Evolutionary conservation across 805 yeast species (phyloP), one percentile per base, ranked within the genome.

Genomic region (Candida chilensis): DNA sequence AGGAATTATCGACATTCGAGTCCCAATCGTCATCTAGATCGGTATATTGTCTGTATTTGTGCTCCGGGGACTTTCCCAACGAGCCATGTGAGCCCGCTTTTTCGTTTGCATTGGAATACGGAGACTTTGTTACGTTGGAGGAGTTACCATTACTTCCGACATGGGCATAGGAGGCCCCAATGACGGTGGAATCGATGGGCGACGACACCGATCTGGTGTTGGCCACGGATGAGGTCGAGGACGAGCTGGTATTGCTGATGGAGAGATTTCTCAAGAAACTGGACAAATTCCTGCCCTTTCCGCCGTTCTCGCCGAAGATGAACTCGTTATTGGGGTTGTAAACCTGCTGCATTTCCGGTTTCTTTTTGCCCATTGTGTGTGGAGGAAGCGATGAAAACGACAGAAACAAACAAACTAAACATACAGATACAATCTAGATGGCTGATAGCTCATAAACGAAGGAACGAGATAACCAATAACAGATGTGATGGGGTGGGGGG

Each of bases 11-110:
- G 9, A 90, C 41, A 13, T 54, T 64, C 13, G 73, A 94, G 50
- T 86, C 90, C 96, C 96, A 87, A 52, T 86, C 96, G 42, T 83
- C 94, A 49, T 87, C 95, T 34, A 78, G 58, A 47, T 87, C 95
- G 27, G 75, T 61, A 46, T 78, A 80, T 33, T 54, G 28, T 28
- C 37, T 48, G 9, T 10, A 5, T 25, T 8, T 14, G 16, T 25
- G 17, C 9, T 8, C 6, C 17, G 40, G 15, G n/a, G 24, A 24
- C 28, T 17, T 8, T 28, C 20, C 12, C 44, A 39, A n/a, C 17
- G 27, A 21, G 9, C 12, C 3, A 24, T 20, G 8, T 16, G 20
- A 20, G 27, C 17, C 6, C 24, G 16, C 20, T 5, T 20, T 16
- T 14, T 20, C n/a, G 21, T 20, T n/a, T 2, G 25, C 15, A 10